Evolutionary conservation across 2,329 filamentous ascomycete genomes (phyloP), one percentile per base, ranked within the genome.

Genomic region (Cladophialophora exuberans): DNA sequence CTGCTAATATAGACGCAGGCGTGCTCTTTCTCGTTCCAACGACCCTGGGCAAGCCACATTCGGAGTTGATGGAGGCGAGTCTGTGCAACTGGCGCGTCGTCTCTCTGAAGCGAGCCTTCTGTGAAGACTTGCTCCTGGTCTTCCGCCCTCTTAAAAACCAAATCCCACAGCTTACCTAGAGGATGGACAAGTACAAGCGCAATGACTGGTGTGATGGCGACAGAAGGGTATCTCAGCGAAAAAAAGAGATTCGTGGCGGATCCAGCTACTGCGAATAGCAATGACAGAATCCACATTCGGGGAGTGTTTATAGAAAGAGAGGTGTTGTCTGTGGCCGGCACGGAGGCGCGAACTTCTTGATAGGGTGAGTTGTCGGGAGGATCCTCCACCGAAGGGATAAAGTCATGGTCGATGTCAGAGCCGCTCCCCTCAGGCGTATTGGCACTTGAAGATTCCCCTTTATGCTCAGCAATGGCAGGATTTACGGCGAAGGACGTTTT

Each of bases 211-310:
- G 89, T 93, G 67, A 95, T 93, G 57, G 88, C 88, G 70, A 95
- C 89, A 70, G 90, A 94, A 23, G 90, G 90, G 78, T 94, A 95
- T 81, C 90, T 83, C 69, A 95, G 77, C 30, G 89, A 92, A 76
- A 95, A 96, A 75, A 95, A 94, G 35, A 95, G 76, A 70, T 94
- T 94, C 30, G 88, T 90, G 2, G 88, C 88, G 42, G 89, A 93
- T 58, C 90, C 90, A 33, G 91, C 81, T 31, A 94, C 79, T 6
- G 89, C 86, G 70, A 94, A 94, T 7, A 94, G 68, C 30, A 89
- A 79, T n/a, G 89, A 90, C 15, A 94, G 72, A 26, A 79, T 79
- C 90, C 89, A 94, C 89, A 94, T 94, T 50, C 90, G 88, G 31
- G 89, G 89, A 4, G 89, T 71, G 71, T 89, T 90, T 67, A 94